A percentile compares a stretch with the other conserved stretches of the same genome.
These are phyloP conservation scores for Anacardium occidentale DNA, from an alignment of 345 rosid species.

Conservation along the genomic window DNA sequence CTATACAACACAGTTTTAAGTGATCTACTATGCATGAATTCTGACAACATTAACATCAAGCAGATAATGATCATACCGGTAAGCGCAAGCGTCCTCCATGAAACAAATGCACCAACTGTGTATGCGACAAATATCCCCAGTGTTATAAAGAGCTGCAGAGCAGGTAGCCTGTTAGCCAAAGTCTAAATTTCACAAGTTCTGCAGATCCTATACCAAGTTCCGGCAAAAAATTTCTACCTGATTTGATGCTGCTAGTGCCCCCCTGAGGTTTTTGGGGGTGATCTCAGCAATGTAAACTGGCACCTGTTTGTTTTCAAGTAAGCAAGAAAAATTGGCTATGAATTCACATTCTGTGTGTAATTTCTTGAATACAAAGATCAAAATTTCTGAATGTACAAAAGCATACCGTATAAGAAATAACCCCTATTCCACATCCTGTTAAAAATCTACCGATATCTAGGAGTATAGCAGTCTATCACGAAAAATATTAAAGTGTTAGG, in stretches of 20 bases:
- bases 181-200: neutral
- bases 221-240: conserved; percentile 30
- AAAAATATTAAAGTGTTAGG: no score
- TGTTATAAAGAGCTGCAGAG: conserved; percentile 40
- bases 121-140: conserved; percentile 39
- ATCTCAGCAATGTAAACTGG: conserved; percentile 57
- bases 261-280: conserved; percentile 46
- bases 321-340: neutral
- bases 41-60: no score
- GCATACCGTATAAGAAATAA: conserved; percentile 45
- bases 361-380: neutral
- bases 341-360: neutral
- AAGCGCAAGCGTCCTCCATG: conserved; percentile 50
- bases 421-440: conserved; percentile 45
- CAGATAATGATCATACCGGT: conserved; percentile 39
- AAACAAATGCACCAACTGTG: conserved; percentile 40
- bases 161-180: neutral
- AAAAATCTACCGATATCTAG: conserved; percentile 52
- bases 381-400: neutral
- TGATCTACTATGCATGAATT: no score
- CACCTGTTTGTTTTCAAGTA: conserved; percentile 28
- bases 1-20: no score
- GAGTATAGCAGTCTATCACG: conserved; percentile 23
- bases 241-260: conserved; percentile 44
- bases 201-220: neutral